Percentiles rank a stretch among this genome's conserved stretches.
These are phyloP conservation scores for Stygiomarasmius scandens DNA, from an alignment of 1,284 basidiomycete species.

Conservation along the genomic window DNA sequence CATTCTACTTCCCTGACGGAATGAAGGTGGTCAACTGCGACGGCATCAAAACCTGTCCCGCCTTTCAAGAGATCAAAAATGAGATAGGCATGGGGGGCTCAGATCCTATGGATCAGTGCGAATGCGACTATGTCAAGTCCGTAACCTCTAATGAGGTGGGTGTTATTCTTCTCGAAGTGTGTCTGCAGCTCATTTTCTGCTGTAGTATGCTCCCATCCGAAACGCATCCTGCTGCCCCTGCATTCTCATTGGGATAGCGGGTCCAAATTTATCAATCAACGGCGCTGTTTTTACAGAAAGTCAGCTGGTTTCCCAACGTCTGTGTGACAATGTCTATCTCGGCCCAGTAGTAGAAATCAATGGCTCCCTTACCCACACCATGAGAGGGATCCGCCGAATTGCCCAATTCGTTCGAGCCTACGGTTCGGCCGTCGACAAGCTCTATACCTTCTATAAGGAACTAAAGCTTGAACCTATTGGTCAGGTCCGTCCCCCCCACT, in stretches of 20 bases:
- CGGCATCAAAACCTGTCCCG: no score
- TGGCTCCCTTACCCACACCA: neutral
- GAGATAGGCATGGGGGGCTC: no score
- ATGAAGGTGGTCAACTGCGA: no score
- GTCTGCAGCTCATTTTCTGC: no score
- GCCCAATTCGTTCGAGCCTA: slow-evolving; percentile 7
- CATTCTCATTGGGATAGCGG: slow-evolving; percentile 5
- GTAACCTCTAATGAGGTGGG: no score
- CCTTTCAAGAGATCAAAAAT: no score
- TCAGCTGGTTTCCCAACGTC: neutral
- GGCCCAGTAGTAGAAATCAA: neutral
- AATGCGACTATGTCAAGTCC: no score
- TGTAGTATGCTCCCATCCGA: no score
- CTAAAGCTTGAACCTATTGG: neutral
- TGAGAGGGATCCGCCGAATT: neutral
- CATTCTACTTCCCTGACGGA: no score
- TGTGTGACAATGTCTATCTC: neutral
- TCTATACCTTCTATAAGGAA: neutral
- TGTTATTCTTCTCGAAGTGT: no score
- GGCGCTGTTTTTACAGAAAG: slow-evolving; percentile 7
- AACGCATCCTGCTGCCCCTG: no score
- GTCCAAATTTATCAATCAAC: slow-evolving; percentile 1
- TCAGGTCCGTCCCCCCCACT: neutral
- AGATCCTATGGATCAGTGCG: no score
- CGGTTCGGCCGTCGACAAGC: neutral